Conservation (phyloP, 371 early-diverging fungal genomes). For the Mortierella sp. region DNA sequence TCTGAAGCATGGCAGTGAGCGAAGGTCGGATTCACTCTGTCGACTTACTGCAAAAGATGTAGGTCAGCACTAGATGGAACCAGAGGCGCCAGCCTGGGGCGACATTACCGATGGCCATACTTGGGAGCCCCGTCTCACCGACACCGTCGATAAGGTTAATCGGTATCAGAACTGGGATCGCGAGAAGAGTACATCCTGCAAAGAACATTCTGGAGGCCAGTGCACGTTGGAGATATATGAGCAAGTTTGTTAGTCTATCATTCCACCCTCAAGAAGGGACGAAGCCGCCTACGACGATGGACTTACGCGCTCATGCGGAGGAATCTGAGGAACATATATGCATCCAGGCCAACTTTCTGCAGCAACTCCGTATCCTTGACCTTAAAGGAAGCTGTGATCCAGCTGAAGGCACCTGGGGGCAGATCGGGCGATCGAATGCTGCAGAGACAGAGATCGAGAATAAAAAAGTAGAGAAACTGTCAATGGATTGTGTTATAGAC, state of each 20-base stretch:
- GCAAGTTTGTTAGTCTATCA: too few species aligned
- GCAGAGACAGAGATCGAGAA: conserved; percentile 6
- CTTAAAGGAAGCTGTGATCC: conserved; percentile 70
- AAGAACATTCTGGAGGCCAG: conserved; percentile 57
- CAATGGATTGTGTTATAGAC: too few species aligned
- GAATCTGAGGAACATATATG: conserved; percentile 83
- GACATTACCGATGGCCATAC: conserved; percentile 77
- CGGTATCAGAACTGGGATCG: conserved; percentile 75
- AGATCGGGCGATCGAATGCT: conserved; percentile 71
- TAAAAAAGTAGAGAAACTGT: not conserved
- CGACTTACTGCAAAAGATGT: conserved; percentile 67
- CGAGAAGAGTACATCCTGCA: conserved; percentile 64
- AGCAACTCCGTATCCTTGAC: conserved; percentile 70
- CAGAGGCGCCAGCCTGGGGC: conserved; percentile 60
- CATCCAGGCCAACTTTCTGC: conserved; percentile 75
- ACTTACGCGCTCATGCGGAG: conserved; percentile 69
- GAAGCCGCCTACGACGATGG: too few species aligned
- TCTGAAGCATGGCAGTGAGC: too few species aligned
- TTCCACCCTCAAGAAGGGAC: too few species aligned
- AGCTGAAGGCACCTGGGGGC: conserved; percentile 62
- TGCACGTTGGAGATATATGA: too few species aligned
- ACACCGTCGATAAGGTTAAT: conserved; percentile 65
- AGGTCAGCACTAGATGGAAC: conserved; percentile 76
- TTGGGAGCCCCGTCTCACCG: conserved; percentile 31
- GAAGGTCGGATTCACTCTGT: too few species aligned